phyloP scores from a whole-genome alignment of 108 stramenopile species.

The Skeletonema potamos region DNA sequence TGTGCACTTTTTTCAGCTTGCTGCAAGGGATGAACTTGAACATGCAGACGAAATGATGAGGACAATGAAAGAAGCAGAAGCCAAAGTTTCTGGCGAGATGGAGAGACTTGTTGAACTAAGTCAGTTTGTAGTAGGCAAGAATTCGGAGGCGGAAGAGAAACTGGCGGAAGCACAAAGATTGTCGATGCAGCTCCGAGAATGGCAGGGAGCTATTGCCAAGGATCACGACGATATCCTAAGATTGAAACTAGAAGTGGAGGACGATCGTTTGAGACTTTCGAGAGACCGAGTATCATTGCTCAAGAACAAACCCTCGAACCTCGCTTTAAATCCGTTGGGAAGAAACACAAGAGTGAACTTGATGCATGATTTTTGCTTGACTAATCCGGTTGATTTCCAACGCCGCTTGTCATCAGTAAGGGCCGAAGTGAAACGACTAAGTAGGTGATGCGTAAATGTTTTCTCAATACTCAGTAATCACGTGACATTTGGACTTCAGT shows the following conservation, averaged over 20 bases:
- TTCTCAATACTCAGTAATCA: too few relatives aligned
- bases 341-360: not conserved
- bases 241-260: slow-evolving; percentile 2
- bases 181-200: slow-evolving; percentile 1
- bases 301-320: slow-evolving; percentile 21
- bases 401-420: not conserved
- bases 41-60: slow-evolving; percentile 18
- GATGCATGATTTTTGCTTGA: not conserved
- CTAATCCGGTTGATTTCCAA: not conserved
- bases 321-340: not conserved
- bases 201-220: not conserved
- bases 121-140: slow-evolving; percentile 26
- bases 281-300: slow-evolving; percentile 26
- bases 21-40: slow-evolving; percentile 22
- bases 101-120: slow-evolving; percentile 22
- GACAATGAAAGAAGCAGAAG: slow-evolving; percentile 13
- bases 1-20: not conserved
- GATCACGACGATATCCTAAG: slow-evolving; percentile 4
- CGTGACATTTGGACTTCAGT: not conserved
- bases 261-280: slow-evolving; percentile 11
- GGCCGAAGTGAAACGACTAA: not conserved
- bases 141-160: slow-evolving; percentile 30
- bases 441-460: not conserved
- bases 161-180: slow-evolving; percentile 17
- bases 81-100: slow-evolving; percentile 3